These are phyloP conservation scores for Eimeria maxima DNA, from an alignment of 169 alveolate species.

Conservation along the genomic window DNA sequence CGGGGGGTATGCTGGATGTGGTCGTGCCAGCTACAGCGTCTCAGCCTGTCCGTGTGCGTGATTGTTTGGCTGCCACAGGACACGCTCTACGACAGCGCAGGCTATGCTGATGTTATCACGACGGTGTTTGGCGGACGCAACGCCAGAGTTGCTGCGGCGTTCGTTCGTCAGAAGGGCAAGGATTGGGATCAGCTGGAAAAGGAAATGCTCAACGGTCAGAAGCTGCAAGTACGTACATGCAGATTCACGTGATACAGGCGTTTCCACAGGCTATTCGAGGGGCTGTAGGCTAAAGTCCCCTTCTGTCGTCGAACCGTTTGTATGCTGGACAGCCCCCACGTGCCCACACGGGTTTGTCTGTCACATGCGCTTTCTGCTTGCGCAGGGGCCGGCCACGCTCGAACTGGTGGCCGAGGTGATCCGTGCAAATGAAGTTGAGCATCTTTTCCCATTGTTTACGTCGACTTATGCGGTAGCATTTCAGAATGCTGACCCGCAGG, in stretches of 20 bases:
- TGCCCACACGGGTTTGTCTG: background rate
- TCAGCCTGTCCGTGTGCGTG: background rate
- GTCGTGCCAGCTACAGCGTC: background rate
- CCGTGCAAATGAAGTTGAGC: constrained; percentile 65
- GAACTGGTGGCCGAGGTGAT: constrained; percentile 80
- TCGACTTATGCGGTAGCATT: constrained; percentile 84
- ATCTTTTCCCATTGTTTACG: constrained; percentile 82
- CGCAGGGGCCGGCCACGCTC: constrained; percentile 87
- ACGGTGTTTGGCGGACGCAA: constrained; percentile 96
- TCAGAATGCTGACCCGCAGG: constrained; percentile 60
- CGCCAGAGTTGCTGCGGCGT: constrained; percentile 95
- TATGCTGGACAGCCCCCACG: background rate
- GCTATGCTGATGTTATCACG: constrained; percentile 96
- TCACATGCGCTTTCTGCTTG: background rate
- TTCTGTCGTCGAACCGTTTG: background rate
- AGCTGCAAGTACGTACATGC: constrained; percentile 85
- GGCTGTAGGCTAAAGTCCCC: background rate
- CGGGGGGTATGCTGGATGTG: background rate
- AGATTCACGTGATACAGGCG: background rate
- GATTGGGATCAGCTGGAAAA: constrained; percentile 93
- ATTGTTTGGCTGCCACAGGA: constrained; percentile 81
- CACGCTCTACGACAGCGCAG: constrained; percentile 95
- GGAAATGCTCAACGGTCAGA: constrained; percentile 95
- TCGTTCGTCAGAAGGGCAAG: constrained; percentile 91
- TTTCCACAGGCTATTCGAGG: background rate